phyloP scores from a whole-genome alignment of 495 filamentous ascomycete genomes.

The Penicillium waksmanii region DNA sequence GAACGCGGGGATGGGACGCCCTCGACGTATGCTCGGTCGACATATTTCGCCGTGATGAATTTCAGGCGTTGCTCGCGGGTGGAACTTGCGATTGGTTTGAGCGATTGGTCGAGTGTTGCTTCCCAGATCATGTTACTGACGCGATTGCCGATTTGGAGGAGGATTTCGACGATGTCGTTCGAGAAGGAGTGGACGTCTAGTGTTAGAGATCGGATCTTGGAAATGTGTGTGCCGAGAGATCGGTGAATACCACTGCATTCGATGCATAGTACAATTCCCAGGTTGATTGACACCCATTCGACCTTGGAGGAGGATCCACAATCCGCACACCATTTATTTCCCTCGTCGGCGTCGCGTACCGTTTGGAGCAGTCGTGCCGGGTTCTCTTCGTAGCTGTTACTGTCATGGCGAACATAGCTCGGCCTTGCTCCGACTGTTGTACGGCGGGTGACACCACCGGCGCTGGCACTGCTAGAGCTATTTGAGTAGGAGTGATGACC shows the following conservation, averaged over 20 bases:
- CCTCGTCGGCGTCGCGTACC: constrained; percentile 87
- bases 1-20: constrained; percentile 75
- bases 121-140: constrained; percentile 98
- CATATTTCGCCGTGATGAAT: constrained; percentile 96
- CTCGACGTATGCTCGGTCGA: constrained; percentile 78
- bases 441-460: constrained; percentile 65
- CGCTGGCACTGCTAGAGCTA: constrained; percentile 45
- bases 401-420: constrained; percentile 66
- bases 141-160: constrained; percentile 89
- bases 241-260: constrained; percentile 98
- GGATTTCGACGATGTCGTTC: constrained; percentile 91
- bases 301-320: constrained; percentile 90
- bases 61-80: constrained; percentile 85
- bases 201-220: constrained; percentile 94
- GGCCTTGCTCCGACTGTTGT: constrained; percentile 91
- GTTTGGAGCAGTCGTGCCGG: constrained; percentile 83
- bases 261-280: constrained; percentile 95
- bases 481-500: constrained; percentile 59
- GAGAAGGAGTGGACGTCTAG: constrained; percentile 95
- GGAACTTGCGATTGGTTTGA: constrained; percentile 74
- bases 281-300: constrained; percentile 98
- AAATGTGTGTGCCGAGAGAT: constrained; percentile 95
- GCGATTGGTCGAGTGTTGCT: constrained; percentile 70
- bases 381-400: constrained; percentile 75
- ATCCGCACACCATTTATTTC: constrained; percentile 94